phyloP scores from a whole-genome alignment of 2,329 filamentous ascomycete species.

The Beauveria caledonica region DNA sequence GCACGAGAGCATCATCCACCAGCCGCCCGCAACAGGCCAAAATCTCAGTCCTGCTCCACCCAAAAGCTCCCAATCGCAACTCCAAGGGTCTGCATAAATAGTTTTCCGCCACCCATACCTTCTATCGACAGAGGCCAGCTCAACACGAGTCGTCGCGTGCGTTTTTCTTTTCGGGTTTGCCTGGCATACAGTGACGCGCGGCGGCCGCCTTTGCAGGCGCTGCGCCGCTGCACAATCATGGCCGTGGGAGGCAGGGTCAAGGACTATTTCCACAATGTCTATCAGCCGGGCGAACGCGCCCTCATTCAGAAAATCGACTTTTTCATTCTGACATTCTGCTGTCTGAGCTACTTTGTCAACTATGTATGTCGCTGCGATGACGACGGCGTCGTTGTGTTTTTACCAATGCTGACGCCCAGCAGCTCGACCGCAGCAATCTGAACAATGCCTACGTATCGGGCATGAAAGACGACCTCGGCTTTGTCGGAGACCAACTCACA shows the following conservation, averaged over 20 bases:
- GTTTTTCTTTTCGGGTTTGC: too few relatives aligned
- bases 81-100: neutral
- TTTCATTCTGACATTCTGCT: conserved; percentile 57
- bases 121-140: neutral
- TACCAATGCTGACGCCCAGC: neutral
- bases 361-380: conserved; percentile 30
- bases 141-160: neutral
- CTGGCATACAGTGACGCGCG: too few relatives aligned
- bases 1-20: too few relatives aligned
- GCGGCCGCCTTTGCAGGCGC: neutral
- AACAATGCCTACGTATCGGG: conserved; percentile 31
- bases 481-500: conserved; percentile 36
- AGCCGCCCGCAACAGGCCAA: too few relatives aligned
- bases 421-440: conserved; percentile 32
- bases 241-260: conserved; percentile 16
- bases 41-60: too few relatives aligned
- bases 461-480: conserved; percentile 29
- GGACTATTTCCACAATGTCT: conserved; percentile 26
- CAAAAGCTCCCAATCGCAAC: too few relatives aligned
- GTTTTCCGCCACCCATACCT: neutral
- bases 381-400: too few relatives aligned
- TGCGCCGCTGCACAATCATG: neutral
- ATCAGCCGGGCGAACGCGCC: conserved; percentile 31
- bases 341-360: conserved; percentile 48
- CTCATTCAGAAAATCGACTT: conserved; percentile 54